Base-by-base conservation (phyloP, 2,329 filamentous ascomycete genomes). In the Colletotrichum filicis region DNA sequence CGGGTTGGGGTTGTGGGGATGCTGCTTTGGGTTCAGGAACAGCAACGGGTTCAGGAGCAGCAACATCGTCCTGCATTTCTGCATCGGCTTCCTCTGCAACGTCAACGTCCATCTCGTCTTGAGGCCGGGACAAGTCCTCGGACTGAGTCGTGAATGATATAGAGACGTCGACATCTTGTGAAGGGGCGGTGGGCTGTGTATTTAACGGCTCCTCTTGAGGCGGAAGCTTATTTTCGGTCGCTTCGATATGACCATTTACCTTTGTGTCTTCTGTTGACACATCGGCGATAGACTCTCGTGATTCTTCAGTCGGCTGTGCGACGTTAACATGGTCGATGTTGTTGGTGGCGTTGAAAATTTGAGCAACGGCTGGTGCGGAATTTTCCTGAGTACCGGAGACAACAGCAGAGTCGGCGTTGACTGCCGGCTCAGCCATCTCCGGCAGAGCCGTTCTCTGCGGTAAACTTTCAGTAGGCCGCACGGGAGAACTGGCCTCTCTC, bases 1-100 rank as follows among this genome's bases (percentile, higher is more conserved):
- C 42, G 52, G 62, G 37, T n/a, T 22, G 35, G 52, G 62, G 32
- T 26, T 37, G 49, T 22, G 35, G 59, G 30, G 67, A 67, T 42
- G 80, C 74, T 22, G 74, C 66, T 32, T 74, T 69, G 3, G 75
- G 74, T 22, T 68, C 26, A n/a, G 60, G 55, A 14, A 37, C 35
- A 11, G 64, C 7, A 16, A 35, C 7, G 3, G 75, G 74, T 22
- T 68, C 26, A 49, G 60, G 55, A 14, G 37, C 35, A 11, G 64
- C 7, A 16, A 35, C 16, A 22, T 42, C 24, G 4, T 71, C 52
- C 53, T 53, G 64, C 28, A 32, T 53, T 12, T 67, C 55, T 12
- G 56, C 56, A 52, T 60, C 28, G 12, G 37, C 11, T 24, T 74
- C 24, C 37, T 71, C 66, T n/a, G 42, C 11, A 9, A 65, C 55